Percentiles rank a stretch among this genome's conserved stretches.
Evolutionary conservation across 495 filamentous ascomycete species (phyloP).

Genomic region (Collariella sp.): DNA sequence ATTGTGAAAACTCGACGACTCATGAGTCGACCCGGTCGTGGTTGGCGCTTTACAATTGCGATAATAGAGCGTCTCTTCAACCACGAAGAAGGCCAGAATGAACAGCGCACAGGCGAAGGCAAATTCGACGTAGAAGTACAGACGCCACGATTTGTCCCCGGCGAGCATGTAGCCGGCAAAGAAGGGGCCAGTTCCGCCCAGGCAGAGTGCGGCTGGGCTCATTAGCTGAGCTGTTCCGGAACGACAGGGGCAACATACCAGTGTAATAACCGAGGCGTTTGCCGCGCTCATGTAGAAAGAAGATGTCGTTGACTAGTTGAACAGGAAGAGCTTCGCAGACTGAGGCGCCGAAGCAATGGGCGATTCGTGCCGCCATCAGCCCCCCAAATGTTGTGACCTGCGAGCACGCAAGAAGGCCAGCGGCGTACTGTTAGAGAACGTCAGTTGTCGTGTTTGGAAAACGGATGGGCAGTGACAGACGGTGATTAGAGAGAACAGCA

Average conservation of each 20-base stretch:
- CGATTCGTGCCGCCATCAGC: constrained; percentile 48
- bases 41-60: too few relatives aligned
- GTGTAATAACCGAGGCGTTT: constrained; percentile 53
- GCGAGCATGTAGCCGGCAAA: constrained; percentile 58
- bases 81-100: constrained; percentile 51
- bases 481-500: constrained; percentile 45
- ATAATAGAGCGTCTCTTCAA: constrained; percentile 53
- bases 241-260: constrained; percentile 30
- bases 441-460: background rate
- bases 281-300: constrained; percentile 55
- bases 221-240: background rate
- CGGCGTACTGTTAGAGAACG: constrained; percentile 37
- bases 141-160: constrained; percentile 52
- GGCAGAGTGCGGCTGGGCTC: constrained; percentile 46
- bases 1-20: constrained; percentile 10
- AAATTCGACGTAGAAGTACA: constrained; percentile 58
- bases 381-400: constrained; percentile 41
- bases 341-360: constrained; percentile 49
- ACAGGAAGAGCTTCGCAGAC: constrained; percentile 58
- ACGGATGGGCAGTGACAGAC: constrained; percentile 16
- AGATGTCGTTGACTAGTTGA: constrained; percentile 59
- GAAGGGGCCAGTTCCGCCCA: constrained; percentile 50
- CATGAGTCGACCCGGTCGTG: background rate
- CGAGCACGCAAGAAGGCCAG: constrained; percentile 49
- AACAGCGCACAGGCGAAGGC: constrained; percentile 49